Evolutionary conservation across 495 filamentous ascomycete species (phyloP), one percentile per base, ranked within the genome.

Genomic region (Cercophora newfieldiana): DNA sequence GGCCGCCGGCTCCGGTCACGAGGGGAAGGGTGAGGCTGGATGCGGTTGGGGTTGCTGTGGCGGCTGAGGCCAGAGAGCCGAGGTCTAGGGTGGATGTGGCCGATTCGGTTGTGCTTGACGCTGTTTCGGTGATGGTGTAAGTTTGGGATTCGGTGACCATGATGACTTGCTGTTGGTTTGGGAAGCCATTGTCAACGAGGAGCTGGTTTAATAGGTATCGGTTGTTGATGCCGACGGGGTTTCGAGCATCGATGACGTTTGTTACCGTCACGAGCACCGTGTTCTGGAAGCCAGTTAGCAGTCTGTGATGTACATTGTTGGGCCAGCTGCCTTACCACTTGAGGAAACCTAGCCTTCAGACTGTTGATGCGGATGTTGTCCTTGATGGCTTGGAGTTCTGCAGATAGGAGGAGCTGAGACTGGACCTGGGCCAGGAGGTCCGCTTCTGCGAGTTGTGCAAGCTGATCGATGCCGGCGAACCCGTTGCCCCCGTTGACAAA

Each of bases 301-400:
- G 6, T 64, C 68, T 67, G 30, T 44, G n/a, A 25, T 30, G 12
- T 19, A 1, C 1, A 28, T 16, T 24, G 10, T 12, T 31, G 21
- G 48, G 47, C n/a, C 3, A 6, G 63, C 69, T 61, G 30, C 2
- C 59, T n/a, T 64, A 78, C 76, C 18, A 77, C 77, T 69, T 75
- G 72, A 6, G 68, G 58, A 62, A 75, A 77, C 30, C 70, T 71
- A 18, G 75, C 65, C 55, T 68, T 73, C 64, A 79, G 73, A 55
- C 69, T 68, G 68, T 79, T 79, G 54, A 77, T 47, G 7, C 75
- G 74, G 65, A 79, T 76, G 65, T 79, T 79, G 58, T 77, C 71
- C 71, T 76, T 77, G 68, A 79, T 72, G 21, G 68, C 71, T 57
- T 79, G 63, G 6, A 77, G 67, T 29, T 77, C 71, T 14, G 69